Conservation (phyloP, 805 yeast genomes). For the Monosporozyma yasuniensis region DNA sequence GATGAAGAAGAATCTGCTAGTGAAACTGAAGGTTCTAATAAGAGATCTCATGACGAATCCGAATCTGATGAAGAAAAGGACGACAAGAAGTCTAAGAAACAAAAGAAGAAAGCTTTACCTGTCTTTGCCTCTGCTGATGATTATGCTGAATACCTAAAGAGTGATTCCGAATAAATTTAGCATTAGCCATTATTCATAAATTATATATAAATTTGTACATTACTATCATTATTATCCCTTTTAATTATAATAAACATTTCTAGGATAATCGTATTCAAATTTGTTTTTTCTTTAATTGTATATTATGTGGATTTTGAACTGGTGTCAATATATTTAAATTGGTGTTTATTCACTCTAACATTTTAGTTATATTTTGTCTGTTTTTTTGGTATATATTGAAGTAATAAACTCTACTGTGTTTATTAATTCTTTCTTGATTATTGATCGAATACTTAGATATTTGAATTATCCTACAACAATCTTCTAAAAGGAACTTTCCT, state of each 20-base stretch:
- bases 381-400: too few relatives aligned
- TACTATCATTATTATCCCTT: neutral
- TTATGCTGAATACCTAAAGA: slow-evolving; percentile 61
- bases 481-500: too few relatives aligned
- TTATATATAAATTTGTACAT: neutral
- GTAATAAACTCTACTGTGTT: too few relatives aligned
- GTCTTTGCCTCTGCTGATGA: slow-evolving; percentile 84
- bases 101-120: slow-evolving; percentile 55
- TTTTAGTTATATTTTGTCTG: too few relatives aligned
- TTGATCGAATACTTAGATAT: too few relatives aligned
- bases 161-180: slow-evolving; percentile 47
- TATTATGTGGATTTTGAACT: too few relatives aligned
- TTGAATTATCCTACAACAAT: too few relatives aligned
- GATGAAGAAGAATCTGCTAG: slow-evolving; percentile 23
- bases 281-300: too few relatives aligned
- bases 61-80: slow-evolving; percentile 11
- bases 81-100: slow-evolving; percentile 24
- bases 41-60: neutral
- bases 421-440: too few relatives aligned
- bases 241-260: neutral
- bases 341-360: too few relatives aligned
- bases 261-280: neutral
- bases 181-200: neutral
- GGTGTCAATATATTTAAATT: too few relatives aligned
- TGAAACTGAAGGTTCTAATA: slow-evolving; percentile 3